phyloP scores from a whole-genome alignment of 2,329 filamentous ascomycete species.

The Paecilomyces niveus region DNA sequence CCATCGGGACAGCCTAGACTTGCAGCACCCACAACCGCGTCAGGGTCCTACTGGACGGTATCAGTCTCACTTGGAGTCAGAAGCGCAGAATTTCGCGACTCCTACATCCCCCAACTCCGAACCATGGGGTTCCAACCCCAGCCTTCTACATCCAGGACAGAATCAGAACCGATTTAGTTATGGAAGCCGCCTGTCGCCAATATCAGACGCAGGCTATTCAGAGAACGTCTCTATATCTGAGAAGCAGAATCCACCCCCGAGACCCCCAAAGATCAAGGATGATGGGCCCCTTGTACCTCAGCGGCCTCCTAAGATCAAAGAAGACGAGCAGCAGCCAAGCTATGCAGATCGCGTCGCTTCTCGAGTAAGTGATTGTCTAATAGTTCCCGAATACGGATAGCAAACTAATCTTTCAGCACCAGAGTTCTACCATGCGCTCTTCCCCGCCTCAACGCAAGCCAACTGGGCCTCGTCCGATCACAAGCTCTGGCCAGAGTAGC shows the following conservation, averaged over 20 bases:
- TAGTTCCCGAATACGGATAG: background rate
- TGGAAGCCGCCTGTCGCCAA: conserved; percentile 36
- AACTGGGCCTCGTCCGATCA: conserved; percentile 42
- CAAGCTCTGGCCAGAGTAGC: conserved; percentile 26
- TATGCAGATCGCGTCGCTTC: conserved; percentile 37
- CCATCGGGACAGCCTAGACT: conserved; percentile 56
- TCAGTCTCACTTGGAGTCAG: conserved; percentile 54
- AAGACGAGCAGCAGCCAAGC: conserved; percentile 23
- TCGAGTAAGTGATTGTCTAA: conserved; percentile 23
- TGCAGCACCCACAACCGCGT: conserved; percentile 59
- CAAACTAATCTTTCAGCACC: conserved; percentile 4
- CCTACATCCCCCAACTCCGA: conserved; percentile 38
- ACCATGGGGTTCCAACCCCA: conserved; percentile 39
- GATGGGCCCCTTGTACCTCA: conserved; percentile 54
- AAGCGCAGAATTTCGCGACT: conserved; percentile 47
- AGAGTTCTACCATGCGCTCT: conserved; percentile 27
- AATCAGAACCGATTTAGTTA: conserved; percentile 29
- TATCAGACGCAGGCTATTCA: conserved; percentile 42
- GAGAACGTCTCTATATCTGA: conserved; percentile 28
- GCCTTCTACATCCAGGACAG: conserved; percentile 18
- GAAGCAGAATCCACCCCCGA: conserved; percentile 35
- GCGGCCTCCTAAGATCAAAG: conserved; percentile 34
- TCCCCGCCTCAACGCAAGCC: conserved; percentile 38
- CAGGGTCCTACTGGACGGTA: conserved; percentile 56
- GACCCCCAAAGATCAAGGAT: conserved; percentile 49